Evolutionary conservation across 73 alveolate genomes (phyloP).

Genomic region (Paramecium primaurelia): DNA sequence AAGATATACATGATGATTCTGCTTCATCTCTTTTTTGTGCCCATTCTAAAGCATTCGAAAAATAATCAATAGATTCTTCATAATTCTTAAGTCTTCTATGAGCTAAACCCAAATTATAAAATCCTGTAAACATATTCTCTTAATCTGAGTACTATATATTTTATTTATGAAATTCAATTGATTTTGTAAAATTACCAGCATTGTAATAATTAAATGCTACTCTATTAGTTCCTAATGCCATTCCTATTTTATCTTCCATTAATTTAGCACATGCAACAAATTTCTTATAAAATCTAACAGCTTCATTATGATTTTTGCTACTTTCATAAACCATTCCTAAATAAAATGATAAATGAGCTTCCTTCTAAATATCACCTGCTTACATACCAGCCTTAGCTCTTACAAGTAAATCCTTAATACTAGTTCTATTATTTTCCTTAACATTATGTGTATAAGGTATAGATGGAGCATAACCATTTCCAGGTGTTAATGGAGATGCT

Average conservation of each 20-base stretch:
- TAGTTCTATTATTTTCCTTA: constrained; percentile 69
- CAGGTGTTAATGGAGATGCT: constrained; percentile 94
- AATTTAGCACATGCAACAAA: constrained; percentile 96
- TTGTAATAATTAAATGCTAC: constrained; percentile 94
- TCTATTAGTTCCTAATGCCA: constrained; percentile 96
- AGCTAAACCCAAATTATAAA: constrained; percentile 92
- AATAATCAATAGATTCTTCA: background rate
- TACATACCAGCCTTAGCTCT: constrained; percentile 98
- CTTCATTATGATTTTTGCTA: constrained; percentile 78
- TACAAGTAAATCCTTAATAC: constrained; percentile 89
- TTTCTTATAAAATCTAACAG: constrained; percentile 93
- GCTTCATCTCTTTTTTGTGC: constrained; percentile 18
- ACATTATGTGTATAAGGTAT: constrained; percentile 83
- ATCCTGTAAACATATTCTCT: constrained; percentile 96
- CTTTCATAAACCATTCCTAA: constrained; percentile 97
- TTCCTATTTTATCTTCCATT: constrained; percentile 97
- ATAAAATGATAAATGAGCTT: constrained; percentile 97
- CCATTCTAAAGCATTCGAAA: background rate
- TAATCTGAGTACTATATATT: constrained; percentile 89
- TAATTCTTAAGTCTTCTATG: background rate
- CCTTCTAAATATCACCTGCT: constrained; percentile 96
- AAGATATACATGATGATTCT: background rate
- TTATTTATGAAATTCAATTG: constrained; percentile 90
- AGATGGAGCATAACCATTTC: constrained; percentile 98
- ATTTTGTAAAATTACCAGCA: constrained; percentile 83